These are phyloP conservation scores for Coniochaeta sp. DNA, from an alignment of 2,329 filamentous ascomycete genomes.

Conservation along the genomic window DNA sequence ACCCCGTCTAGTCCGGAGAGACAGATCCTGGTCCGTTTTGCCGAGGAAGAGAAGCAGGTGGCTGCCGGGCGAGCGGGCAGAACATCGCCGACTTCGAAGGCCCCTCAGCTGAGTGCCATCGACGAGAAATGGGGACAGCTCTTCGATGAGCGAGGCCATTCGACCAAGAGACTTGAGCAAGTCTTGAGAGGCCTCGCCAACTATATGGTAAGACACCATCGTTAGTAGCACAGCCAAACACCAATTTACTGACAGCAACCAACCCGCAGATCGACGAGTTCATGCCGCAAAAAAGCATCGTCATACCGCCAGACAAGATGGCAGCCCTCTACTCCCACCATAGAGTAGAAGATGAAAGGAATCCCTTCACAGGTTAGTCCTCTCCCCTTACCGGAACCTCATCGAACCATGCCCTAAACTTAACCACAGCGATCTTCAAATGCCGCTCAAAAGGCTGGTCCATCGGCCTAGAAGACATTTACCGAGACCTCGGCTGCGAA, in stretches of 20 bases:
- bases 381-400: no score
- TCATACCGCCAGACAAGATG: slow-evolving; percentile 72
- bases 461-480: slow-evolving; percentile 47
- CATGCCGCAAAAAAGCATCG: slow-evolving; percentile 58
- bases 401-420: slow-evolving; percentile 10
- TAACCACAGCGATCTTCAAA: slow-evolving; percentile 44
- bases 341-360: slow-evolving; percentile 55
- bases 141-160: slow-evolving; percentile 60
- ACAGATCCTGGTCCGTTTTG: neutral
- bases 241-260: slow-evolving; percentile 9
- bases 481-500: slow-evolving; percentile 44
- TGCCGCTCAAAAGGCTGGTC: slow-evolving; percentile 13
- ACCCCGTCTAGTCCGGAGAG: neutral
- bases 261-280: slow-evolving; percentile 57
- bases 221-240: no score
- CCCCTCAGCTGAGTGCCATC: slow-evolving; percentile 45
- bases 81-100: neutral
- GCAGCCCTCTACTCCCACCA: slow-evolving; percentile 65
- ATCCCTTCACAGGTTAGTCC: slow-evolving; percentile 65
- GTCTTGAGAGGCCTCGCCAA: slow-evolving; percentile 67
- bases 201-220: slow-evolving; percentile 53
- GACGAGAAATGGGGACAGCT: slow-evolving; percentile 72
- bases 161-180: slow-evolving; percentile 62
- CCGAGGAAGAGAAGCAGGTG: neutral
- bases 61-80: neutral